Base-by-base conservation (phyloP, 345 rosid species). In the Mercurialis annua region DNA sequence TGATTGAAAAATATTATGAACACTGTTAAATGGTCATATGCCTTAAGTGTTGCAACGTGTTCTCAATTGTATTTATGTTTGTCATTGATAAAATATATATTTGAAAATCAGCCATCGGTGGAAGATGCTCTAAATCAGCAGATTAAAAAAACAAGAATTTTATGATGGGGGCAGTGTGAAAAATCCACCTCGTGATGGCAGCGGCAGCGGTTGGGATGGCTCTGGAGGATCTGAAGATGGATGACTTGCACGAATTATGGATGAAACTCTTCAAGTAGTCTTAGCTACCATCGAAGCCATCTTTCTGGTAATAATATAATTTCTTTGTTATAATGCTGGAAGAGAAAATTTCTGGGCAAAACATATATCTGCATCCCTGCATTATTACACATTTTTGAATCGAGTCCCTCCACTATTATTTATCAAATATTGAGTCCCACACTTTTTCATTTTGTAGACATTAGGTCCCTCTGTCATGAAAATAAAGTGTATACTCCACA, bases 21-120 rank as follows among this genome's bases (percentile, higher is more conserved):
- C 12, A 20, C 40, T 59, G 31, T 20, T 23, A 40, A 59, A 10
- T 4, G 48, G 20, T 59, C 36, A 38, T 1, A 20, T 20, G 26
- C 60, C 8, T 59, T 38, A 0, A 36, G 4, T 11, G 10, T 33
- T 38, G 6, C 4, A 60, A 11, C 8, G 14, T 31, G 34, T 60
- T 42, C 20, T 60, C 23, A n/a, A 24, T 42, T 8, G 26, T 40
- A 24, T 40, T 36, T 16, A 10, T 10, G 24, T 34, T 69, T 30
- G 27, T 56, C n/a, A n/a, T 31, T 5, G 43, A 42, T 12, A 31
- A 10, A 20, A 34, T 23, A 6, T 50, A 14, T 14, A 52, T 24
- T 56, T 55, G 34, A 47, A 48, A 49, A 55, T 36, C 64, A 87
- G 98, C 80, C 77, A 70, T 83, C 84, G 24, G 29, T 75, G 52